Evolutionary conservation across 495 filamentous ascomycete genomes (phyloP).

Genomic region (Tuber borchii): DNA sequence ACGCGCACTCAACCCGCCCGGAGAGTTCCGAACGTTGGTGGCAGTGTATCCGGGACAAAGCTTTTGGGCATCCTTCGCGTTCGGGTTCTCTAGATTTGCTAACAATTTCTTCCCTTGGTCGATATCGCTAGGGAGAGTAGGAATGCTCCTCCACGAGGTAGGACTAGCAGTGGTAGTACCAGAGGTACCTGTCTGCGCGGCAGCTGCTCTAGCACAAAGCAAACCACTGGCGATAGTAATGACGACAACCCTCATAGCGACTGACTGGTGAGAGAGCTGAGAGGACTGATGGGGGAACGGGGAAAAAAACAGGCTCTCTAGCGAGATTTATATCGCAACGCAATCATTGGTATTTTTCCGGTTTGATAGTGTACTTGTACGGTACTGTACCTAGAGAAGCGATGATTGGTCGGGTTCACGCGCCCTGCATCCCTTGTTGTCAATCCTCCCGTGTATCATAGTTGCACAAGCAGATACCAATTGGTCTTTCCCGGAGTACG

Average conservation of each 20-base stretch:
- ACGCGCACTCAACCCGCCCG: not conserved
- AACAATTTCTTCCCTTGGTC: not conserved
- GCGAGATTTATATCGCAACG: not conserved
- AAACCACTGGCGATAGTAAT: not conserved
- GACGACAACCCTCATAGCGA: not conserved
- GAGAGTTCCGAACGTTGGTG: not conserved
- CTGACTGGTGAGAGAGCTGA: not conserved
- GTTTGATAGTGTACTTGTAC: not conserved
- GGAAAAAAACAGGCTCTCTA: not conserved
- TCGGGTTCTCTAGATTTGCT: not conserved
- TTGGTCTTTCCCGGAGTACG: not conserved
- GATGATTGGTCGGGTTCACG: not conserved
- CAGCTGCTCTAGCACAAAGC: not conserved
- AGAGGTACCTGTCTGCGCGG: not conserved
- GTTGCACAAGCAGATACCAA: no score
- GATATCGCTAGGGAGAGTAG: not conserved
- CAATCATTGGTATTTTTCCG: not conserved
- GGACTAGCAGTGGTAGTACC: not conserved
- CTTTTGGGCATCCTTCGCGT: not conserved
- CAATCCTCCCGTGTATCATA: no score
- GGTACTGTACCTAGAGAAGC: not conserved
- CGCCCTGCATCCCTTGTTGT: not conserved
- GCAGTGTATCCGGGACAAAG: not conserved
- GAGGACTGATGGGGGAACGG: not conserved
- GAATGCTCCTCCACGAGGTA: conserved; percentile 1